Percentiles rank a stretch among this genome's conserved stretches.
These are phyloP conservation scores for Madurella fahalii DNA, from an alignment of 2,329 filamentous ascomycete genomes.

Conservation along the genomic window DNA sequence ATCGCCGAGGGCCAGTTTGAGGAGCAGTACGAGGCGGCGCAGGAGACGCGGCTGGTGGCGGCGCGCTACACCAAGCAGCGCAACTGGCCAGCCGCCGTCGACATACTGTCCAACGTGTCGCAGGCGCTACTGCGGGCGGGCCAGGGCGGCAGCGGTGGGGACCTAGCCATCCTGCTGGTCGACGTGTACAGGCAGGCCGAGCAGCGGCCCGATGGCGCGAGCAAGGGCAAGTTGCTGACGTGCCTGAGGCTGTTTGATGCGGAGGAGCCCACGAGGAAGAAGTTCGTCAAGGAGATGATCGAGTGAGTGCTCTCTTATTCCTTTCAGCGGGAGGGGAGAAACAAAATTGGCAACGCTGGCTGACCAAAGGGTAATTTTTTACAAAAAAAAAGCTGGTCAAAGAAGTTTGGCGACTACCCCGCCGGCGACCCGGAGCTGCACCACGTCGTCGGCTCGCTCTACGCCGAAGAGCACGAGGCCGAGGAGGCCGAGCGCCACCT, in stretches of 20 bases:
- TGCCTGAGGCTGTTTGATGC: slow-evolving; percentile 75
- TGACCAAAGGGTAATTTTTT: neutral
- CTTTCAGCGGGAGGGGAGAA: neutral
- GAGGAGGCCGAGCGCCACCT: slow-evolving; percentile 94
- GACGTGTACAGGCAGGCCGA: slow-evolving; percentile 89
- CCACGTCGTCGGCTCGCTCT: slow-evolving; percentile 82
- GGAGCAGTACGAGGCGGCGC: slow-evolving; percentile 81
- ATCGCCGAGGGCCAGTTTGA: slow-evolving; percentile 54
- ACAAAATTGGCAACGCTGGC: neutral
- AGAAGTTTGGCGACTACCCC: slow-evolving; percentile 79
- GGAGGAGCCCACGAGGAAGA: slow-evolving; percentile 87
- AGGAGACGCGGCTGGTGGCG: slow-evolving; percentile 93
- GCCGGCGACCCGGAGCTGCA: slow-evolving; percentile 92
- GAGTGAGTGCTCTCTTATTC: slow-evolving; percentile 45
- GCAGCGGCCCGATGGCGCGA: slow-evolving; percentile 68
- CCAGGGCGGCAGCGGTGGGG: slow-evolving; percentile 90
- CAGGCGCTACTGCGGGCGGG: slow-evolving; percentile 82
- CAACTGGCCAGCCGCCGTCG: slow-evolving; percentile 80
- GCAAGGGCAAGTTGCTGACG: slow-evolving; percentile 71
- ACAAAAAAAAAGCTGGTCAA: slow-evolving; percentile 73
- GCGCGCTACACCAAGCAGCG: slow-evolving; percentile 85
- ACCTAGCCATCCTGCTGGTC: slow-evolving; percentile 80
- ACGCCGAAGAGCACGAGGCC: slow-evolving; percentile 86
- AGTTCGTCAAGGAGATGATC: slow-evolving; percentile 83
- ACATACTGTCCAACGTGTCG: slow-evolving; percentile 80